Evolutionary conservation across 805 yeast genomes (phyloP).

Genomic region (Cephaloascus fragrans): DNA sequence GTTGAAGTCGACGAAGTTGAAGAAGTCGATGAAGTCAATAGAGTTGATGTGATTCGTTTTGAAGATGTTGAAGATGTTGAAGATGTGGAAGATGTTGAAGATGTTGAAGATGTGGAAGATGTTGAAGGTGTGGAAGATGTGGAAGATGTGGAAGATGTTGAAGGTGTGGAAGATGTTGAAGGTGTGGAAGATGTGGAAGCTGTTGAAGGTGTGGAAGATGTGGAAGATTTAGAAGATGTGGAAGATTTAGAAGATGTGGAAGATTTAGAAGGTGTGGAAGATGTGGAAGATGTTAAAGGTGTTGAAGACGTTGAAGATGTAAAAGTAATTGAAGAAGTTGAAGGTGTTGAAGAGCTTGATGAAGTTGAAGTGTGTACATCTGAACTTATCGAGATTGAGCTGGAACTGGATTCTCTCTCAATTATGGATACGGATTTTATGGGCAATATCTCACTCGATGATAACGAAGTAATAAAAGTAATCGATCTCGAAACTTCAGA

Average conservation of each 20-base stretch:
- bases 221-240: conserved; percentile 2
- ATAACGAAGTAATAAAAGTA: neutral
- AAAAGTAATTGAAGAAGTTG: conserved; percentile 3
- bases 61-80: conserved; percentile 6
- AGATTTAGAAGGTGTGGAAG: conserved; percentile 5
- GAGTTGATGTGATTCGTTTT: conserved; percentile 10
- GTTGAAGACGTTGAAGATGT: conserved; percentile 1
- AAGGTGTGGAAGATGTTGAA: neutral
- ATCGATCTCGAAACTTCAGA: neutral
- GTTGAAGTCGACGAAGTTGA: conserved; percentile 9
- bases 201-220: conserved; percentile 5
- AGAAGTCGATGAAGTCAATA: conserved; percentile 11
- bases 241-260: conserved; percentile 3
- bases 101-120: conserved; percentile 9
- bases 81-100: conserved; percentile 10
- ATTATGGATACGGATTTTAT: conserved; percentile 4
- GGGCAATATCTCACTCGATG: too few species aligned
- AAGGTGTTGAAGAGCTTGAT: conserved; percentile 5
- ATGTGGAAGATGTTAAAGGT: conserved; percentile 4
- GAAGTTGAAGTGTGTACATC: conserved; percentile 11
- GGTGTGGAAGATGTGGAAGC: conserved; percentile 2
- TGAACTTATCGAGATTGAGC: conserved; percentile 10
- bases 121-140: neutral
- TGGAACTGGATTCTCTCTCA: conserved; percentile 5
- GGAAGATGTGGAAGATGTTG: conserved; percentile 1